Conservation (phyloP, 2,329 filamentous ascomycete species). For the Byssochlamys sp. region DNA sequence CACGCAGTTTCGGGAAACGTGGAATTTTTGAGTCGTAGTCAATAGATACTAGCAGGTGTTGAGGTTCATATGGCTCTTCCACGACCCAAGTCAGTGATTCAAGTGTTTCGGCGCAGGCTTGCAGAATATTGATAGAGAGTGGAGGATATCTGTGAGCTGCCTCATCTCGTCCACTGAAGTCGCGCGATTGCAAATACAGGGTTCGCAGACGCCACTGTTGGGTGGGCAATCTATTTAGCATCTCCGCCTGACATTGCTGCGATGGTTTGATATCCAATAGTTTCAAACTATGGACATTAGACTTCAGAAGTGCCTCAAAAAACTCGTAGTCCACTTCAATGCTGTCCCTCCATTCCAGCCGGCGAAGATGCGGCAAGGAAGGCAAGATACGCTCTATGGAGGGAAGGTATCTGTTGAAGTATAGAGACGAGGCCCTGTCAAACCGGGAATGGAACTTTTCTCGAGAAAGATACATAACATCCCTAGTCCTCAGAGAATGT, state of each 20-base stretch:
- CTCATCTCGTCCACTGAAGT: background rate
- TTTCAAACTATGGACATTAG: background rate
- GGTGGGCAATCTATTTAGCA: background rate
- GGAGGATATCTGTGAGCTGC: background rate
- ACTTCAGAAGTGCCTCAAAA: background rate
- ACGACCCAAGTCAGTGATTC: constrained; percentile 1
- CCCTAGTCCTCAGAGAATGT: background rate
- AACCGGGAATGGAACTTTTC: background rate
- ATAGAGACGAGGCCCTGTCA: background rate
- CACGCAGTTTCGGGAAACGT: background rate
- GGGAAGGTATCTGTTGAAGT: background rate
- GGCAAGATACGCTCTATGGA: background rate
- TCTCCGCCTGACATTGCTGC: background rate
- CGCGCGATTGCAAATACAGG: background rate
- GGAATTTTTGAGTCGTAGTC: background rate
- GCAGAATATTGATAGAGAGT: background rate
- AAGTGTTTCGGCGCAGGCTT: background rate
- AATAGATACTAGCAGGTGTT: background rate
- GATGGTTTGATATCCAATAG: background rate
- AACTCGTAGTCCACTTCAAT: background rate
- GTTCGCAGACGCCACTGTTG: background rate
- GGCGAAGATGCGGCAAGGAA: background rate
- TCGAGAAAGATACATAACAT: background rate
- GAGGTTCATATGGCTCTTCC: background rate
- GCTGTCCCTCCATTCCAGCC: background rate